These are phyloP conservation scores for Mortierella sp. DNA, from an alignment of 371 early-diverging fungal species.

Conservation along the genomic window DNA sequence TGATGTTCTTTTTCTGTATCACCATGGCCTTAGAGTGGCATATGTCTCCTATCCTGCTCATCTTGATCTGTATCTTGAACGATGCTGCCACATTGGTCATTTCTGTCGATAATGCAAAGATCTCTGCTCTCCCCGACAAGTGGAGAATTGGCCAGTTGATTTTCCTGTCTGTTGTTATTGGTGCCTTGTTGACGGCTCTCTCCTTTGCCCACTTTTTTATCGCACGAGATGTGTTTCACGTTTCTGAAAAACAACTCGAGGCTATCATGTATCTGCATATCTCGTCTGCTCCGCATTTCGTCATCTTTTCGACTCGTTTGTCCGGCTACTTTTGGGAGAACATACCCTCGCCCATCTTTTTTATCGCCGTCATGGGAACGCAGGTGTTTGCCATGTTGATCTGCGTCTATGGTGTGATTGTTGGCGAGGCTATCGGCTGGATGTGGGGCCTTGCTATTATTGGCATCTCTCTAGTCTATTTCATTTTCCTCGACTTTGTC, in stretches of 20 bases:
- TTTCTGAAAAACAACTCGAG: conserved; percentile 57
- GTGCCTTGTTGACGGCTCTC: conserved; percentile 69
- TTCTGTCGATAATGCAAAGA: conserved; percentile 84
- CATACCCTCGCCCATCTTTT: conserved; percentile 84
- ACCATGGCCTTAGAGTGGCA: conserved; percentile 75
- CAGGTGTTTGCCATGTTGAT: conserved; percentile 93
- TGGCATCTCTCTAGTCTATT: conserved; percentile 69
- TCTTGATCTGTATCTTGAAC: conserved; percentile 84
- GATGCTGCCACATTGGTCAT: conserved; percentile 91
- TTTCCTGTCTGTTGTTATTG: conserved; percentile 75
- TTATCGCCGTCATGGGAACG: conserved; percentile 86
- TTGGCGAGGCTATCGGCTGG: conserved; percentile 62
- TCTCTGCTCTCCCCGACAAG: conserved; percentile 85
- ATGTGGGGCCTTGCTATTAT: conserved; percentile 68
- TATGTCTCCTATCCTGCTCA: conserved; percentile 78
- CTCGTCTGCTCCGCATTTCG: conserved; percentile 93
- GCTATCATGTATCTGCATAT: conserved; percentile 89
- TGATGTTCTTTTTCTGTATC: conserved; percentile 90
- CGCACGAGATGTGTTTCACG: conserved; percentile 19
- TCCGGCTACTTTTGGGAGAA: conserved; percentile 89
- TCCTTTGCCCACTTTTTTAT: conserved; percentile 84
- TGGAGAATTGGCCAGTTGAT: conserved; percentile 90
- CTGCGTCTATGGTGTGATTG: conserved; percentile 79
- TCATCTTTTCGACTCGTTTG: conserved; percentile 94
- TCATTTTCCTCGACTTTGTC: conserved; percentile 82